Evolutionary conservation across 73 alveolate species (phyloP).

Genomic region (Tetrahymena elliotti): DNA sequence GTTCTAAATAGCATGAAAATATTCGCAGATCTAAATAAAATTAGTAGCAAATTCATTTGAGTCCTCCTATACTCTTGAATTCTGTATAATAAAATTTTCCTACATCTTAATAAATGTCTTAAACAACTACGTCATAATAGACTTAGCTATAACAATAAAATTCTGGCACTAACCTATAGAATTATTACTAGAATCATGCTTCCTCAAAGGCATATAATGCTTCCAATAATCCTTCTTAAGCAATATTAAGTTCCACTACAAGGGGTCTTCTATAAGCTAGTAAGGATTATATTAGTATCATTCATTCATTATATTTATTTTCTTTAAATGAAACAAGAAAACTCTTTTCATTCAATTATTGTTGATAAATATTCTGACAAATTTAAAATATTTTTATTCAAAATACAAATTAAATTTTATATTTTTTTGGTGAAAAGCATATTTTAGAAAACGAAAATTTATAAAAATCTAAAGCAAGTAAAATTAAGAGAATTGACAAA

Average conservation of each 20-base stretch:
- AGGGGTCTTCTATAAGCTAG: neutral
- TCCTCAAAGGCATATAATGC: neutral
- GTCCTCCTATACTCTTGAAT: neutral
- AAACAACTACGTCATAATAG: neutral
- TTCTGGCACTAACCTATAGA: neutral
- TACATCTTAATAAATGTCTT: neutral
- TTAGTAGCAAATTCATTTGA: neutral
- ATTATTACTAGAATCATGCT: neutral
- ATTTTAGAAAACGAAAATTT: too few relatives aligned
- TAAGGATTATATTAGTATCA: too few relatives aligned
- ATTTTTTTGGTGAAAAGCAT: too few relatives aligned
- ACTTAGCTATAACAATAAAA: neutral
- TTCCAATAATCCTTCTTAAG: neutral
- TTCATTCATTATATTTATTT: too few relatives aligned
- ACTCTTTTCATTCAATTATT: too few relatives aligned
- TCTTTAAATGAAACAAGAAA: too few relatives aligned
- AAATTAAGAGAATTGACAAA: neutral
- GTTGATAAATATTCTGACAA: too few relatives aligned
- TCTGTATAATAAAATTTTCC: neutral
- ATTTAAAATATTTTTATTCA: too few relatives aligned
- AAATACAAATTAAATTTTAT: too few relatives aligned
- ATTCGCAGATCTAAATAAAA: neutral
- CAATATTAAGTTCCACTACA: neutral
- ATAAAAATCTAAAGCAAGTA: too few relatives aligned
- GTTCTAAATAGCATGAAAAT: neutral